Base-by-base conservation (phyloP, 768 basidiomycete species). In the Russula sp. region DNA sequence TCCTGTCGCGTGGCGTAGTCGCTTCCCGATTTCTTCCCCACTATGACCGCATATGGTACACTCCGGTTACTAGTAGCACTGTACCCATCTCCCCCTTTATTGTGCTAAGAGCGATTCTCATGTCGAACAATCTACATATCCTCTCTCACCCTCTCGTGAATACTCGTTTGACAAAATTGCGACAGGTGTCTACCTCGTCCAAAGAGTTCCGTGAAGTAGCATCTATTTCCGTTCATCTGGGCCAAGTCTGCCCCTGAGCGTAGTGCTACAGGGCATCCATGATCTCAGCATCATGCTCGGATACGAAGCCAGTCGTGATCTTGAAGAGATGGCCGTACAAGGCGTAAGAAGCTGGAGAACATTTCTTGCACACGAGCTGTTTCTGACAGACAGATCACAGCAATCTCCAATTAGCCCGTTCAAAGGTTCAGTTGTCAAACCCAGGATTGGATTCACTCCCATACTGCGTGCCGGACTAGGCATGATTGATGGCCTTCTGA, bases 391-490 rank as follows among this genome's bases (percentile, higher is more conserved):
- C 32, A 66, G 27, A 49, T 37, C 47, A 52, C 60, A 63, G 91
- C 73, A 85, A 78, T 87, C 91, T 0, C 95, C 96, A 1, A 78
- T 98, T 16, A 86, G 83, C 2, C 73, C 83, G 3, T 98, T 93
- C 76, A 87, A 79, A 18, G 96, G 95, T 27, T 83, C 84, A 4
- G 74, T 72, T 31, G 81, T 98, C 73, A 89, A 87, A 68, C 83
- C 88, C 8, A 81, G 84, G 51, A 82, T 98, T 57, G 96, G 92
- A 5, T 75, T 98, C 58, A 87, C 91, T 2, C 96, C 96, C 45
- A 92, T 98, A 69, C 78, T 98, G 60, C 85, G 96, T 44, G 96
- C 96, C 35, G 96, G 96, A 6, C 76, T 95, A 66, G 93, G 94
- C 18, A 95, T 98, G 93, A 83, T 89, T 0, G 92, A 96, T 68